Conservation (phyloP, 306 rosid species). For the Corylus avellana region DNA sequence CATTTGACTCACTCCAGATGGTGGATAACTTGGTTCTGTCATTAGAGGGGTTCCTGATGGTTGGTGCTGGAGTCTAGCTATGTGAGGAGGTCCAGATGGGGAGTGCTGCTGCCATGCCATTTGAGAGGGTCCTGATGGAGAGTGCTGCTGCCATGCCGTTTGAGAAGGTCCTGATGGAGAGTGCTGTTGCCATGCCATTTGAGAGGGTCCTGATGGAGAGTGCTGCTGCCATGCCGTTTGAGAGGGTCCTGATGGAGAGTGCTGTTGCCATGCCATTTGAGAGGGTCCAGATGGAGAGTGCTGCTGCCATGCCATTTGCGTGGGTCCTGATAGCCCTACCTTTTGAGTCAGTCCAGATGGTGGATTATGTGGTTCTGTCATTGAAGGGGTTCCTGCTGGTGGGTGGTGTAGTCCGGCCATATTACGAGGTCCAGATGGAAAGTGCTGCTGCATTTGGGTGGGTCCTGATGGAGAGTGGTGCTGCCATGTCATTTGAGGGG, state of each 20-base stretch:
- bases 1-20: conserved; percentile 42
- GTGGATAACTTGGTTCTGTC: conserved; percentile 39
- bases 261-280: conserved; percentile 34
- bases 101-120: conserved; percentile 29
- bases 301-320: conserved; percentile 30
- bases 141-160: neutral
- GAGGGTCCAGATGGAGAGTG: conserved; percentile 30
- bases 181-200: conserved; percentile 28
- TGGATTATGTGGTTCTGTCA: conserved; percentile 13
- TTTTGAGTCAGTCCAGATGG: conserved; percentile 17
- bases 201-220: conserved; percentile 30
- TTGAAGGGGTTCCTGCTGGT: conserved; percentile 24
- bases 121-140: conserved; percentile 10
- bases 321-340: neutral
- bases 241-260: conserved; percentile 22
- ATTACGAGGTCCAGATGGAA: conserved; percentile 33
- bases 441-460: conserved; percentile 25
- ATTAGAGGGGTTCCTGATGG: conserved; percentile 34
- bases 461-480: conserved; percentile 9
- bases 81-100: conserved; percentile 29
- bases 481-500: conserved; percentile 29
- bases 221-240: conserved; percentile 28
- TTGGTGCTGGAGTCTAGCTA: conserved; percentile 30
- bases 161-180: conserved; percentile 20
- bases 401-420: conserved; percentile 32